These are phyloP conservation scores for Alternaria atra DNA, from an alignment of 2,329 filamentous ascomycete species.

Conservation along the genomic window DNA sequence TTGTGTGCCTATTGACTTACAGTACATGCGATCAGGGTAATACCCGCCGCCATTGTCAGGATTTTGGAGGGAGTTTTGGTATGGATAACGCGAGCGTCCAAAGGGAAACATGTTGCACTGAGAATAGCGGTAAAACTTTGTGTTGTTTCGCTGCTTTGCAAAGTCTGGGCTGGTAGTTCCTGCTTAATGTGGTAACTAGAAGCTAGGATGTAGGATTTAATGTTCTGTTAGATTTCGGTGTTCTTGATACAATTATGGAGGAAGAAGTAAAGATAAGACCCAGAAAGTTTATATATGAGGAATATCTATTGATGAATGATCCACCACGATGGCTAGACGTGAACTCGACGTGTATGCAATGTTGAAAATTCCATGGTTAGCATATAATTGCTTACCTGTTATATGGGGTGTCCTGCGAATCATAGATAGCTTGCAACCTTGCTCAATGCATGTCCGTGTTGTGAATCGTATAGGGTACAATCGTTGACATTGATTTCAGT, in stretches of 20 bases:
- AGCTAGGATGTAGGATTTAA: not conserved
- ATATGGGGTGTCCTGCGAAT: not conserved
- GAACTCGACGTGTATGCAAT: not conserved
- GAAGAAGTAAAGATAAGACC: not conserved
- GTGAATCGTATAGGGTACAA: not conserved
- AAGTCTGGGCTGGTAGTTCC: not conserved
- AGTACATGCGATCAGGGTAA: slow-evolving; percentile 13
- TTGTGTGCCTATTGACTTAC: not conserved
- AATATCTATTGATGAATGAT: not conserved
- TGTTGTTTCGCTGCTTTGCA: not conserved
- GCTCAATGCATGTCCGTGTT: not conserved
- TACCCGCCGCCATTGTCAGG: slow-evolving; percentile 2
- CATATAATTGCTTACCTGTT: not conserved
- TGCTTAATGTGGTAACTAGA: not conserved
- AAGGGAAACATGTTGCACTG: slow-evolving; percentile 5
- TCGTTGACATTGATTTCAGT: not conserved
- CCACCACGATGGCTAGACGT: not conserved
- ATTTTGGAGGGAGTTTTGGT: not conserved
- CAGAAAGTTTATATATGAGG: not conserved
- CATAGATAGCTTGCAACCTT: not conserved
- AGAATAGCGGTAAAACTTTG: not conserved
- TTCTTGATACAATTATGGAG: not conserved
- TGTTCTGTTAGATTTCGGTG: not conserved
- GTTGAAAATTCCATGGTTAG: not conserved
- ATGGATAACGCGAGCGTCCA: slow-evolving; percentile 1